A percentile compares a stretch with the other conserved stretches of the same genome.
Evolutionary conservation across 2,329 filamentous ascomycete species (phyloP).

Genomic region (Nothophoma quercina): DNA sequence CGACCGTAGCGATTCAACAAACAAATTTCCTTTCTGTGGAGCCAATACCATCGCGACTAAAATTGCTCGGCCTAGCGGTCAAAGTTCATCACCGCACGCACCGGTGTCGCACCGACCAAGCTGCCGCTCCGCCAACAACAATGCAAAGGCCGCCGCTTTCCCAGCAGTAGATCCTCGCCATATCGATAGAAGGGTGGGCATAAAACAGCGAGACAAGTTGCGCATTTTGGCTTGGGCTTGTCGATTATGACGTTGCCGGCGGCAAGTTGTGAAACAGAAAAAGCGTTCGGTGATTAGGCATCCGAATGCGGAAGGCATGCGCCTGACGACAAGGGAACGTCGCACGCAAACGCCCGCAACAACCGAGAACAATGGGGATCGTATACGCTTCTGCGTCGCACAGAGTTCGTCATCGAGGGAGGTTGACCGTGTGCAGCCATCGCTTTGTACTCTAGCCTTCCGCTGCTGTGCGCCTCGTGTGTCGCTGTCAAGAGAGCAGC

Average conservation of each 20-base stretch:
- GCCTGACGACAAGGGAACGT: conserved; percentile 11
- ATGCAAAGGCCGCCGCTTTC: conserved; percentile 10
- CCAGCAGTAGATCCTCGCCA: conserved; percentile 20
- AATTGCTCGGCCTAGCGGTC: conserved; percentile 17
- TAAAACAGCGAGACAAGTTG: conserved; percentile 16
- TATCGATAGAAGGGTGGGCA: conserved; percentile 20
- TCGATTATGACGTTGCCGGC: conserved; percentile 27
- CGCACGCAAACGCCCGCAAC: conserved; percentile 11
- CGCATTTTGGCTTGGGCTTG: conserved; percentile 13
- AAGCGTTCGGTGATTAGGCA: conserved; percentile 15
- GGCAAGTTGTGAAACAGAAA: conserved; percentile 25
- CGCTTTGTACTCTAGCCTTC: conserved; percentile 14
- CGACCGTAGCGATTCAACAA: conserved; percentile 13
- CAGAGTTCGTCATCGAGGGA: conserved; percentile 12
- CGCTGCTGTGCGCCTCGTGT: conserved; percentile 7
- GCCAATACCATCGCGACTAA: conserved; percentile 16
- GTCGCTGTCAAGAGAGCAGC: conserved; percentile 12
- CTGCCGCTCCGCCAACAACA: conserved; percentile 19
- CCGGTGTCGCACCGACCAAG: conserved; percentile 25
- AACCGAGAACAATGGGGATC: conserved; percentile 13
- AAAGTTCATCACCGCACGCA: conserved; percentile 24
- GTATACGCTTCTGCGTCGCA: conserved; percentile 4
- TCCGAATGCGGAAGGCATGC: conserved; percentile 22
- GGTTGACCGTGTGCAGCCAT: conserved; percentile 5
- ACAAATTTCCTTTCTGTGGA: conserved; percentile 20